phyloP scores from a whole-genome alignment of 352 stramenopile genomes.

The Pythium rhizo-oryzae region DNA sequence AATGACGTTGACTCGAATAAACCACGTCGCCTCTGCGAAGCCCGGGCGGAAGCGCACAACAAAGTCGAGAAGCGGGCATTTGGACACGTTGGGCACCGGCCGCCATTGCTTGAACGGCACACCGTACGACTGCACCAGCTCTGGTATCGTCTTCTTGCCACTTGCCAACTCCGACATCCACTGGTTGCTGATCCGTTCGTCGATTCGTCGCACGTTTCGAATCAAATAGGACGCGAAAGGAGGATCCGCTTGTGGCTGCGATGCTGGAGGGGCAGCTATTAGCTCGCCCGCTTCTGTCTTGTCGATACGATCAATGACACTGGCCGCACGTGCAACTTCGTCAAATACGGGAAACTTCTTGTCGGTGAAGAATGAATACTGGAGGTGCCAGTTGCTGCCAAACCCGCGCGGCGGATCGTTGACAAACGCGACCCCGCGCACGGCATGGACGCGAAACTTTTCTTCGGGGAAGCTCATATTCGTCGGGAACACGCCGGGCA shows the following conservation, averaged over 20 bases:
- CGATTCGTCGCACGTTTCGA: conserved; percentile 76
- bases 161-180: conserved; percentile 83
- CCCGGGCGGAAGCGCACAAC: conserved; percentile 75
- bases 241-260: conserved; percentile 32
- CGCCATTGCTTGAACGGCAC: conserved; percentile 88
- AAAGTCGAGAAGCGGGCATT: conserved; percentile 80
- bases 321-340: conserved; percentile 49
- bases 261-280: not conserved
- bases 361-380: conserved; percentile 87
- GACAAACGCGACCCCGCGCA: conserved; percentile 77
- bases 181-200: conserved; percentile 74
- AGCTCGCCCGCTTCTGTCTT: conserved; percentile 7
- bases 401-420: conserved; percentile 77
- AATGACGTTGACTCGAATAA: conserved; percentile 83
- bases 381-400: conserved; percentile 77
- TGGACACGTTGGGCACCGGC: conserved; percentile 69
- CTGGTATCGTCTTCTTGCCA: conserved; percentile 59
- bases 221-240: conserved; percentile 84
- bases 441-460: conserved; percentile 76
- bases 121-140: conserved; percentile 76
- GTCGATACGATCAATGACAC: conserved; percentile 50
- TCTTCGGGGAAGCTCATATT: conserved; percentile 78
- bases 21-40: conserved; percentile 80
- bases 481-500: conserved; percentile 76
- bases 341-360: conserved; percentile 80